These are phyloP conservation scores for Leptographium wingfieldii DNA, from an alignment of 2,329 filamentous ascomycete species.

Conservation along the genomic window DNA sequence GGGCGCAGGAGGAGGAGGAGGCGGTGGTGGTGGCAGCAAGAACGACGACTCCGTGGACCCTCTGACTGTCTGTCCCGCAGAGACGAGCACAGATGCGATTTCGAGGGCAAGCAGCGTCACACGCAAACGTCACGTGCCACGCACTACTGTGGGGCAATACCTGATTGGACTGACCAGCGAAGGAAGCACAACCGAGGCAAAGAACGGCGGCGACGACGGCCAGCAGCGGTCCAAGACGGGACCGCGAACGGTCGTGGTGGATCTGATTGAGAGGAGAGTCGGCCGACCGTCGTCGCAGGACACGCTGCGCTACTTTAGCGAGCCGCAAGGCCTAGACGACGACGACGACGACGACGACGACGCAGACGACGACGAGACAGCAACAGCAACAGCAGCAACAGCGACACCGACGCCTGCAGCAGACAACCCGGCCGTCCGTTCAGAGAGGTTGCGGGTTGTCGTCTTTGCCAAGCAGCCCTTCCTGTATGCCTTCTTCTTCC, in stretches of 20 bases:
- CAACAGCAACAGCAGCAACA: neutral
- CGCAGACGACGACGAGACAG: neutral
- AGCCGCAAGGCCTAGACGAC: constrained; percentile 9
- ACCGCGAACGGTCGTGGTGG: constrained; percentile 54
- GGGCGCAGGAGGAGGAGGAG: constrained; percentile 16
- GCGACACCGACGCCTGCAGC: no score
- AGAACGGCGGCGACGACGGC: constrained; percentile 24
- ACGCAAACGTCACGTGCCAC: neutral
- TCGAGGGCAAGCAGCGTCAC: neutral
- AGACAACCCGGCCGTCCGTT: constrained; percentile 23
- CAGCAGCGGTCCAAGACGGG: constrained; percentile 22
- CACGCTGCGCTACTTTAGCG: constrained; percentile 31
- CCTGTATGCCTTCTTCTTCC: constrained; percentile 65
- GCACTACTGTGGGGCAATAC: neutral
- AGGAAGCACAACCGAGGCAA: constrained; percentile 17
- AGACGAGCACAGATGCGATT: neutral
- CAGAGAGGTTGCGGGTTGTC: constrained; percentile 50
- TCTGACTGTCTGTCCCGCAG: no score
- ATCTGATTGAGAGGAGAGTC: constrained; percentile 35
- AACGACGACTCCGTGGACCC: neutral
- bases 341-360: neutral
- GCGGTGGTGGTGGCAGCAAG: constrained; percentile 5
- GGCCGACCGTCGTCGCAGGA: constrained; percentile 31
- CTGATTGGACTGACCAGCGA: constrained; percentile 57
- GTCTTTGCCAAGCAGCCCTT: constrained; percentile 66